A percentile compares a stretch with the other conserved stretches of the same genome.
These are phyloP conservation scores for Acer yangbiense DNA, from an alignment of 345 rosid species.

Conservation along the genomic window DNA sequence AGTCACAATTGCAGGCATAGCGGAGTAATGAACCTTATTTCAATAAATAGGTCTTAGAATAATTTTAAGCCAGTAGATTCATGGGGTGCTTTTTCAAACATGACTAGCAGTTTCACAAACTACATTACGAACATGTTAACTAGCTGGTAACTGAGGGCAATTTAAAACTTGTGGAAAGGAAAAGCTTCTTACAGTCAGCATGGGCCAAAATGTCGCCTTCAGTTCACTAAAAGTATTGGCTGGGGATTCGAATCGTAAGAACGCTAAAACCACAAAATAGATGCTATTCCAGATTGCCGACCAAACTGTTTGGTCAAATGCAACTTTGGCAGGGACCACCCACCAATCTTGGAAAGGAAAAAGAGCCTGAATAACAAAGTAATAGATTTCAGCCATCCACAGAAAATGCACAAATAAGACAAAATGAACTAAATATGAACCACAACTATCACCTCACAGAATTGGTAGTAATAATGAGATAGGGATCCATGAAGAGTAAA, in stretches of 20 bases:
- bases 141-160: neutral
- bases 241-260: slow-evolving; percentile 74
- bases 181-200: slow-evolving; percentile 65
- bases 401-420: neutral
- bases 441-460: slow-evolving; percentile 66
- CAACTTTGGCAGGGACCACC: slow-evolving; percentile 91
- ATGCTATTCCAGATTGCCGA: slow-evolving; percentile 87
- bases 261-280: slow-evolving; percentile 66
- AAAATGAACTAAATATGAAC: slow-evolving; percentile 9
- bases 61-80: neutral
- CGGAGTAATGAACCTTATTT: neutral
- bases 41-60: neutral
- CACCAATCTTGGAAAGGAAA: slow-evolving; percentile 90
- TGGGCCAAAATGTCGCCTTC: slow-evolving; percentile 68
- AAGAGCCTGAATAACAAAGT: slow-evolving; percentile 51
- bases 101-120: neutral
- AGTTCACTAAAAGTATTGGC: slow-evolving; percentile 54
- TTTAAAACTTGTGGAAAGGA: slow-evolving; percentile 1
- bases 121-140: neutral
- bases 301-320: slow-evolving; percentile 89
- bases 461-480: slow-evolving; percentile 88
- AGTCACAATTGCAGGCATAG: neutral
- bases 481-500: slow-evolving; percentile 94
- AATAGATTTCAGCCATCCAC: slow-evolving; percentile 25
- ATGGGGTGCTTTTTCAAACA: neutral